These are phyloP conservation scores for Saccharomyces hybrid DNA, from an alignment of 1,139 yeast genomes.

Conservation along the genomic window DNA sequence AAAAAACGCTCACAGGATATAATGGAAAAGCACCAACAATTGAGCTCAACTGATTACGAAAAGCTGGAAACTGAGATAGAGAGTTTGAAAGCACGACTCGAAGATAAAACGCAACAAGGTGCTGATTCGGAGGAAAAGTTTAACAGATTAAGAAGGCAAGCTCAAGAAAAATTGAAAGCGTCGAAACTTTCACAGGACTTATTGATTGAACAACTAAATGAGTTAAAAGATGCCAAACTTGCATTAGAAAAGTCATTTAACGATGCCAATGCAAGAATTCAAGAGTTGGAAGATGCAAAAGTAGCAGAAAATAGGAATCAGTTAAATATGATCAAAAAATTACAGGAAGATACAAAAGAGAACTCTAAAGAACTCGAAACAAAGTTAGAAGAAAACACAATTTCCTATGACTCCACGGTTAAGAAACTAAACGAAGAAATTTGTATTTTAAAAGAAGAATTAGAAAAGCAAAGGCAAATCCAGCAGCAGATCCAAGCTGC, in stretches of 20 bases:
- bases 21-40: constrained; percentile 41
- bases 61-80: constrained; percentile 33
- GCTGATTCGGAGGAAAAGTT: constrained; percentile 30
- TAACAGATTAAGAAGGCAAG: constrained; percentile 31
- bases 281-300: constrained; percentile 16
- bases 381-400: not conserved
- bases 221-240: constrained; percentile 14
- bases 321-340: constrained; percentile 22
- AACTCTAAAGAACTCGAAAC: constrained; percentile 1
- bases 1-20: constrained; percentile 45
- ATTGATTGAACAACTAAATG: constrained; percentile 12
- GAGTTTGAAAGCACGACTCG: constrained; percentile 19
- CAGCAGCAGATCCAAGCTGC: constrained; percentile 1
- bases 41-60: constrained; percentile 43
- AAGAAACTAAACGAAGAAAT: constrained; percentile 6
- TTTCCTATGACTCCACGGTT: constrained; percentile 6
- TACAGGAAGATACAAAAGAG: constrained; percentile 20
- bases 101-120: constrained; percentile 25
- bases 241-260: constrained; percentile 15
- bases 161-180: constrained; percentile 36
- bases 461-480: constrained; percentile 3
- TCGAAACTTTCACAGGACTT: constrained; percentile 29
- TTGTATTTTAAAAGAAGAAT: not conserved
- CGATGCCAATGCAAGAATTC: constrained; percentile 12
- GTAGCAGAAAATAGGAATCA: constrained; percentile 21